Conservation (phyloP, 192 early-diverging fungal genomes). For the Ambispora gerdemannii region DNA sequence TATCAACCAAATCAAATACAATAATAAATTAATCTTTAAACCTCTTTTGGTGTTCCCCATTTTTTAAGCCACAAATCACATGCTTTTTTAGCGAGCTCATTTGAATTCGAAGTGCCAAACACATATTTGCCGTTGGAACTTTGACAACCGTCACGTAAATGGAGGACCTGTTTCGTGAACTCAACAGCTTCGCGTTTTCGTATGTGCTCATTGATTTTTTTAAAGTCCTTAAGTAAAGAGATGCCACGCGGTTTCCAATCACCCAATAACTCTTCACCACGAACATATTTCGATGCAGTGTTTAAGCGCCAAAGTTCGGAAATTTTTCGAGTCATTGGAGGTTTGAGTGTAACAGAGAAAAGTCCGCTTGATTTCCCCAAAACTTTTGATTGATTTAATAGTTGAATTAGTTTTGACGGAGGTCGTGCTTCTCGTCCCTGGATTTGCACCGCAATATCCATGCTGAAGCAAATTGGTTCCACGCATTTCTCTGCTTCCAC, state of each 20-base stretch:
- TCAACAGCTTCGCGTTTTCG: constrained; percentile 41
- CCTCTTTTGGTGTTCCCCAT: constrained; percentile 41
- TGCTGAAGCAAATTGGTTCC: constrained; percentile 51
- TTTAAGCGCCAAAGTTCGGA: constrained; percentile 67
- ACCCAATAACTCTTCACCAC: constrained; percentile 66
- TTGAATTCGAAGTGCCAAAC: neutral
- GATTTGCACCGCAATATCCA: constrained; percentile 61
- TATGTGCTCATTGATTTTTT: constrained; percentile 37
- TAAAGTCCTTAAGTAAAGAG: constrained; percentile 56
- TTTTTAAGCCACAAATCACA: constrained; percentile 33
- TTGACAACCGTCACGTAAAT: constrained; percentile 23
- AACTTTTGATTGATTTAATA: constrained; percentile 41
- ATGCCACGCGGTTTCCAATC: constrained; percentile 70
- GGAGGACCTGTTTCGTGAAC: constrained; percentile 41
- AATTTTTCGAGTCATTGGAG: constrained; percentile 49
- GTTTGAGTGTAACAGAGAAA: constrained; percentile 60
- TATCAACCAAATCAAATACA: constrained; percentile 15
- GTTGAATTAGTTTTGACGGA: constrained; percentile 40
- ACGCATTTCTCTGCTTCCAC: constrained; percentile 59
- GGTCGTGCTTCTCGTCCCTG: constrained; percentile 53
- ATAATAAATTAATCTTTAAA: constrained; percentile 6
- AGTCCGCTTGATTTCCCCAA: constrained; percentile 49
- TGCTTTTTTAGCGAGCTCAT: constrained; percentile 18
- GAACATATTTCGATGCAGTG: constrained; percentile 64
- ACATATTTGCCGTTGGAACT: neutral